Conservation (phyloP, 1,284 basidiomycete genomes). For the Pyrrhoderma noxium region DNA sequence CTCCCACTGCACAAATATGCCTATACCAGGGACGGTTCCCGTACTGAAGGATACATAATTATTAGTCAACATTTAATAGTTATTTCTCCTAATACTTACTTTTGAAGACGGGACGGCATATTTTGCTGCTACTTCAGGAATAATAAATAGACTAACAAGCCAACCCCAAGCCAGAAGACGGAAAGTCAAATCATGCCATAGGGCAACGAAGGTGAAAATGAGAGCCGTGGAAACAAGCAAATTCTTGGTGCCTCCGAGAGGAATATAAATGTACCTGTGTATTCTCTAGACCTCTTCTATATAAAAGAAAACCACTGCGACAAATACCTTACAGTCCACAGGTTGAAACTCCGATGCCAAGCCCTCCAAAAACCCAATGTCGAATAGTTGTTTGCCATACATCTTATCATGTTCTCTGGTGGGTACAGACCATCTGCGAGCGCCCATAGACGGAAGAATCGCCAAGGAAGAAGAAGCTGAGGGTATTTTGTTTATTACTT, state of each 20-base stretch:
- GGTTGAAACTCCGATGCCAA: conserved; percentile 96
- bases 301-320: conserved; percentile 6
- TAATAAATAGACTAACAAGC: conserved; percentile 86
- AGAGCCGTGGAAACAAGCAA: conserved; percentile 64
- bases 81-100: conserved; percentile 36
- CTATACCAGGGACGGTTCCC: conserved; percentile 73
- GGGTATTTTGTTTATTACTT: too few species aligned
- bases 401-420: conserved; percentile 98
- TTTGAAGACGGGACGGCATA: conserved; percentile 54
- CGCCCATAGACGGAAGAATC: conserved; percentile 96
- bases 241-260: conserved; percentile 75
- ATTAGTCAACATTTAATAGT: background rate
- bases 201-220: conserved; percentile 96
- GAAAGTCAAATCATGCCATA: conserved; percentile 96
- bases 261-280: conserved; percentile 87
- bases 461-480: conserved; percentile 93
- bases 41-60: conserved; percentile 41
- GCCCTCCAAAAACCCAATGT: conserved; percentile 90
- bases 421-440: conserved; percentile 85
- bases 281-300: conserved; percentile 3
- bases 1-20: conserved; percentile 80
- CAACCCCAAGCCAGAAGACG: conserved; percentile 93
- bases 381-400: conserved; percentile 98
- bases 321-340: conserved; percentile 84
- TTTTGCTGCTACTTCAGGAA: conserved; percentile 74